Conservation (phyloP, 768 basidiomycete species). For the Pisolithus sp. region DNA sequence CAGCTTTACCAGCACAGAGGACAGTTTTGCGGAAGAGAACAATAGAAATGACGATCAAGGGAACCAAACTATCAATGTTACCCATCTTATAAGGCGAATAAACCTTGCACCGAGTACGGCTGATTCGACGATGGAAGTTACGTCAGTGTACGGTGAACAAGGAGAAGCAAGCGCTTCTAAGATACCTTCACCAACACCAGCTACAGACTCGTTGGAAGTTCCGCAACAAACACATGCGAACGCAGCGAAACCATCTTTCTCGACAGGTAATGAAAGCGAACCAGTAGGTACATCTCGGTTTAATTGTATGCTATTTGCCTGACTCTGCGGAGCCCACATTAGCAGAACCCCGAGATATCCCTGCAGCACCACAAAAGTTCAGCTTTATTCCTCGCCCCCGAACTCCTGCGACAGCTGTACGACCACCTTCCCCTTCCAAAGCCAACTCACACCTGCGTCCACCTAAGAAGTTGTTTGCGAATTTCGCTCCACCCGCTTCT, state of each 20-base stretch:
- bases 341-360: slow-evolving; percentile 1
- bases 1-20: slow-evolving; percentile 38
- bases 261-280: not conserved
- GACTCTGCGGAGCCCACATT: not conserved
- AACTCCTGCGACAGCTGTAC: slow-evolving; percentile 21
- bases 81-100: slow-evolving; percentile 39
- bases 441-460: slow-evolving; percentile 29
- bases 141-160: slow-evolving; percentile 42
- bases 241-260: not conserved
- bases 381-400: slow-evolving; percentile 27
- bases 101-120: slow-evolving; percentile 36
- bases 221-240: slow-evolving; percentile 13
- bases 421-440: slow-evolving; percentile 33
- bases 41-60: slow-evolving; percentile 25
- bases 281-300: not conserved
- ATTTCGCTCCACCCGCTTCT: slow-evolving; percentile 57
- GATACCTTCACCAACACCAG: slow-evolving; percentile 5
- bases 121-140: slow-evolving; percentile 51
- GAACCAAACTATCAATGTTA: slow-evolving; percentile 66
- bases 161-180: slow-evolving; percentile 12
- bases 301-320: not conserved
- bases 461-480: slow-evolving; percentile 53
- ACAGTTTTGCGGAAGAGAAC: slow-evolving; percentile 40
- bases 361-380: slow-evolving; percentile 21
- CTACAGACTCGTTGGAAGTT: not conserved